phyloP scores from a whole-genome alignment of 2,329 filamentous ascomycete species.

The Domatiomyces catenatus region DNA sequence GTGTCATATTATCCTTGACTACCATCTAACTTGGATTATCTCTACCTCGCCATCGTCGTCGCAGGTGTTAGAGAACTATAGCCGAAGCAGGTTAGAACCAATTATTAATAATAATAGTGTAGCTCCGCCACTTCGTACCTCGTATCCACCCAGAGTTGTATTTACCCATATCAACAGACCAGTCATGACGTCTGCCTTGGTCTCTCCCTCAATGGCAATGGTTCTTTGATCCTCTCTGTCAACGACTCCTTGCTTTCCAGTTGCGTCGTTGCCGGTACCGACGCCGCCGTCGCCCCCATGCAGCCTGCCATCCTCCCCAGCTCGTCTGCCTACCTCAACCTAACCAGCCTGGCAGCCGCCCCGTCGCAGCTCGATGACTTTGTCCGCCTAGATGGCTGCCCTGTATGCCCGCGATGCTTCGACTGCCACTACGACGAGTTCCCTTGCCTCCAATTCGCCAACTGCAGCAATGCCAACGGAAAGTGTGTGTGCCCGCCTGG shows the following conservation, averaged over 20 bases:
- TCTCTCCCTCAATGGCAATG: neutral
- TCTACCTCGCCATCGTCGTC: too few relatives aligned
- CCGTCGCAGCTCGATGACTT: slow-evolving; percentile 50
- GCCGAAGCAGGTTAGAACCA: too few relatives aligned
- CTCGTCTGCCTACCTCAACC: slow-evolving; percentile 31
- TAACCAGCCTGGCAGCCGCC: slow-evolving; percentile 45
- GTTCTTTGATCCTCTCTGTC: neutral
- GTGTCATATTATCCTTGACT: neutral
- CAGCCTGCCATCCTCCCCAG: slow-evolving; percentile 10
- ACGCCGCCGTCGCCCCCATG: neutral
- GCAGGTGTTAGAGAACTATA: too few relatives aligned
- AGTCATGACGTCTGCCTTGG: too few relatives aligned
- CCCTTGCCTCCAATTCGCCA: slow-evolving; percentile 75
- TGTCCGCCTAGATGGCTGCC: slow-evolving; percentile 50
- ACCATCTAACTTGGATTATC: neutral
- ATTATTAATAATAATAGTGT: too few relatives aligned
- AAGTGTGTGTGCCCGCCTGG: slow-evolving; percentile 86
- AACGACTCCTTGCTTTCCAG: slow-evolving; percentile 3
- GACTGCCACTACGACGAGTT: slow-evolving; percentile 94
- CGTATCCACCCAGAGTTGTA: too few relatives aligned
- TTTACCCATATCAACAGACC: too few relatives aligned
- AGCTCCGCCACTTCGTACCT: too few relatives aligned
- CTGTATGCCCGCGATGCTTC: slow-evolving; percentile 50
- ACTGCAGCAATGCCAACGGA: slow-evolving; percentile 77
- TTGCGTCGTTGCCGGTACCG: slow-evolving; percentile 2